Percentiles rank a stretch among this genome's conserved stretches.
These are phyloP conservation scores for Jacaranda copaia DNA, from an alignment of 257 asterid species.

Conservation along the genomic window DNA sequence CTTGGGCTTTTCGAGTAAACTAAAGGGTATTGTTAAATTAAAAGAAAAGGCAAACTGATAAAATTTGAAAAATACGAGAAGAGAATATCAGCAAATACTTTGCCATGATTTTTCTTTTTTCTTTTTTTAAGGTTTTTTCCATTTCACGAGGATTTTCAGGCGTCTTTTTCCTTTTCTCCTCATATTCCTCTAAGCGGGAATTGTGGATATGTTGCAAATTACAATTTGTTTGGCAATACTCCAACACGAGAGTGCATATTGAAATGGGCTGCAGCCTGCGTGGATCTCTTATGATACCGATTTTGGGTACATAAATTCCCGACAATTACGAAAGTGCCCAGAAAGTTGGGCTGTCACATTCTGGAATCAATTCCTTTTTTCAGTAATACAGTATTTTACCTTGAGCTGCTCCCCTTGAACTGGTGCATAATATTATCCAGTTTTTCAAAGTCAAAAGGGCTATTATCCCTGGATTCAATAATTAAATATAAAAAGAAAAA, in stretches of 20 bases:
- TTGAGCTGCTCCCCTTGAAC: slow-evolving; percentile 87
- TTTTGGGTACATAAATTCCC: slow-evolving; percentile 9
- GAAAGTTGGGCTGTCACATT: neutral
- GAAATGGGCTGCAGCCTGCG: neutral
- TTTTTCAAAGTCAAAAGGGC: slow-evolving; percentile 61
- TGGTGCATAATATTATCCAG: slow-evolving; percentile 75
- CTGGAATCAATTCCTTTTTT: neutral
- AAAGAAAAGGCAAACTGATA: neutral
- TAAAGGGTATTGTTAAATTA: neutral
- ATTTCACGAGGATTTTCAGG: neutral
- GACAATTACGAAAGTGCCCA: slow-evolving; percentile 8
- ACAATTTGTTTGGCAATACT: neutral
- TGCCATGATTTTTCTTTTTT: too few species aligned
- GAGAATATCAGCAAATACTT: too few species aligned
- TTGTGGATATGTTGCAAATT: neutral
- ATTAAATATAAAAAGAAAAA: neutral
- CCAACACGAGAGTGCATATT: neutral
- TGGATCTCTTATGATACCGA: neutral
- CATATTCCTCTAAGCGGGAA: neutral
- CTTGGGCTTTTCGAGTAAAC: too few species aligned
- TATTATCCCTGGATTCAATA: slow-evolving; percentile 47
- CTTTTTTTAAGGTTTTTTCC: neutral
- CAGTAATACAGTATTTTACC: slow-evolving; percentile 46
- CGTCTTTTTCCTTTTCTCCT: neutral
- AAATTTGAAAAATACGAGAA: too few species aligned